These are phyloP conservation scores for Verticillium albo-atrum DNA, from an alignment of 2,329 filamentous ascomycete species.

Conservation along the genomic window DNA sequence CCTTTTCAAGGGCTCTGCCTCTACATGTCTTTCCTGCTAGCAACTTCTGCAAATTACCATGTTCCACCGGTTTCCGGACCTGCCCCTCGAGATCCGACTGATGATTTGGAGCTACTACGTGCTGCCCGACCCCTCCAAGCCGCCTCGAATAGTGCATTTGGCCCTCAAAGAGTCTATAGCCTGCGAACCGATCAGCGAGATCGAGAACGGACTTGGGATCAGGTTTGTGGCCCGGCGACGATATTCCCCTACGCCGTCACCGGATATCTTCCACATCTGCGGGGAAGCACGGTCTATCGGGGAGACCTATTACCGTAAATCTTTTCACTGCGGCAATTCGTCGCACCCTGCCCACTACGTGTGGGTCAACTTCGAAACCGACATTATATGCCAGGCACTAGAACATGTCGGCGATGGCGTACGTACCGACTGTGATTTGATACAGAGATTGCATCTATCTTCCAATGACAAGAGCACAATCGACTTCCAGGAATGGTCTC, in stretches of 20 bases:
- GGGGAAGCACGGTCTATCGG: neutral
- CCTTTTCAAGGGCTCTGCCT: too few relatives aligned
- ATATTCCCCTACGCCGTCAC: too few relatives aligned
- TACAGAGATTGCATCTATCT: neutral
- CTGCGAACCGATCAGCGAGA: too few relatives aligned
- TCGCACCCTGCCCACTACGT: neutral
- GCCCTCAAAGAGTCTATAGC: too few relatives aligned
- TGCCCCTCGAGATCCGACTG: conserved; percentile 43
- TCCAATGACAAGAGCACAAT: neutral
- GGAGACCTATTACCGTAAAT: neutral
- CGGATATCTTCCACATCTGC: too few relatives aligned
- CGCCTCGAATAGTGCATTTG: neutral
- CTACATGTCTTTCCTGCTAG: too few relatives aligned
- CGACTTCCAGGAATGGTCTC: neutral
- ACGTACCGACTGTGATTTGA: neutral
- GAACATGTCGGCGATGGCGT: neutral
- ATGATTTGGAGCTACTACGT: conserved; percentile 36
- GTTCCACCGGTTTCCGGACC: conserved; percentile 31
- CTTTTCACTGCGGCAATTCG: neutral
- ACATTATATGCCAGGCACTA: neutral
- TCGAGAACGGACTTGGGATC: too few relatives aligned
- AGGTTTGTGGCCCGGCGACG: too few relatives aligned
- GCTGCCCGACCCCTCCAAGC: neutral
- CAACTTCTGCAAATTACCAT: neutral
- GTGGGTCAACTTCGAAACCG: neutral